Evolutionary conservation across 1,139 yeast species (phyloP).

Genomic region (Geotrichum histeridarum): DNA sequence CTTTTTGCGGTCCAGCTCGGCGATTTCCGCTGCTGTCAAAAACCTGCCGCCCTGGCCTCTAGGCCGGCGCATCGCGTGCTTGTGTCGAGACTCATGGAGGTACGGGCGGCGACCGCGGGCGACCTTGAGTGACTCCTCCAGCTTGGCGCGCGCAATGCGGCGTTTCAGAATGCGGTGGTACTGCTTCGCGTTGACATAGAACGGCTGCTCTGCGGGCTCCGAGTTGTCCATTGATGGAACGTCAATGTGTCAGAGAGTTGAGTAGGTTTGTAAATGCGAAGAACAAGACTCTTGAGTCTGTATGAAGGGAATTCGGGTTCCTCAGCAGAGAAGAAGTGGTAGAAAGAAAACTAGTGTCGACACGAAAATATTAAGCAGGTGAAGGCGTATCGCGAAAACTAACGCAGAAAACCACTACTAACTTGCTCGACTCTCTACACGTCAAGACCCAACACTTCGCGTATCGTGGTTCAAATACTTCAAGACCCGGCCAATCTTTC

Average conservation of each 20-base stretch:
- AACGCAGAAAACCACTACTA: background rate
- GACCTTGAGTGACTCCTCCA: slow-evolving; percentile 81
- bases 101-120: slow-evolving; percentile 92
- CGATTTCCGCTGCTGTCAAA: slow-evolving; percentile 93
- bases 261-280: background rate
- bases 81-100: slow-evolving; percentile 93
- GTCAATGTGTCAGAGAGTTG: background rate
- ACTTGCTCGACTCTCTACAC: background rate
- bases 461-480: no score
- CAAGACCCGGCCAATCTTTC: no score
- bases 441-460: no score
- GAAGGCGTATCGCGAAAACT: background rate
- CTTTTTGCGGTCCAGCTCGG: slow-evolving; percentile 65
- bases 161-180: slow-evolving; percentile 91
- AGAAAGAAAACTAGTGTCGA: no score
- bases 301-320: background rate
- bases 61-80: slow-evolving; percentile 98
- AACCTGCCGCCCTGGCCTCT: slow-evolving; percentile 98
- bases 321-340: no score
- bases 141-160: slow-evolving; percentile 85
- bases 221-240: slow-evolving; percentile 19
- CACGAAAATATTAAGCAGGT: no score
- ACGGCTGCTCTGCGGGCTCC: slow-evolving; percentile 70
- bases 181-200: slow-evolving; percentile 95
- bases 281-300: background rate